Base-by-base conservation (phyloP, 1,284 basidiomycete genomes). In the Xerocomus amazonicus region DNA sequence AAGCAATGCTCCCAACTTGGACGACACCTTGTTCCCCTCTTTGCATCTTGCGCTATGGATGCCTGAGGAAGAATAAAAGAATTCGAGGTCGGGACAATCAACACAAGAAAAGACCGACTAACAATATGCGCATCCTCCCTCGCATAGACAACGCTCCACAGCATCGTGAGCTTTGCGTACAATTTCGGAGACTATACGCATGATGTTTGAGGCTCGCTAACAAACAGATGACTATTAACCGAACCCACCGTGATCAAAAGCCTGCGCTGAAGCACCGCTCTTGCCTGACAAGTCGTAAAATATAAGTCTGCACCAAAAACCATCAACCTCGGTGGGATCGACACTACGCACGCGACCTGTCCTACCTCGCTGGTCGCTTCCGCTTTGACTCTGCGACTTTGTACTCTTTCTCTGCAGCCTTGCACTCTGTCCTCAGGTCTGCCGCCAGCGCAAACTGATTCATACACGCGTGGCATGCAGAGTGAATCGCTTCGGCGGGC, bases 401-500 rank as follows among this genome's bases (percentile, higher is more conserved):
- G 63, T 85, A 83, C 67, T 93, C 91, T 63, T 92, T 92, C 63
- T 90, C 84, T 13, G 78, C 69, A 1, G 79, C 79, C 66, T 94
- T 92, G 71, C 92, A 95, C 62, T 95, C 92, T 1, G 92, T 94
- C 47, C 73, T 79, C n/a, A 95, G 69, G 54, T 93, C 90, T 35
- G 77, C 68, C 3, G 79, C 76, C 57, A 93, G 72, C 6, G 81
- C 74, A 58, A 92, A 92, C 43, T 83, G 80, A 52, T 90, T 92
- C 52, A 95, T 69, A 56, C 94, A 76, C 0, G 90, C 91, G 62
- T 96, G 93, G 55, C 87, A 78, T 2, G 92, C 90, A 2, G 89
- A 82, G 61, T 95, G 92, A 45, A 95, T 92, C 0, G 87, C 89
- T 51, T 84, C 90, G 0, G 87, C 82, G 0, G 80, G 76, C 50